Conservation (phyloP, 2,329 filamentous ascomycete genomes). For the Trichoderma polysporum region DNA sequence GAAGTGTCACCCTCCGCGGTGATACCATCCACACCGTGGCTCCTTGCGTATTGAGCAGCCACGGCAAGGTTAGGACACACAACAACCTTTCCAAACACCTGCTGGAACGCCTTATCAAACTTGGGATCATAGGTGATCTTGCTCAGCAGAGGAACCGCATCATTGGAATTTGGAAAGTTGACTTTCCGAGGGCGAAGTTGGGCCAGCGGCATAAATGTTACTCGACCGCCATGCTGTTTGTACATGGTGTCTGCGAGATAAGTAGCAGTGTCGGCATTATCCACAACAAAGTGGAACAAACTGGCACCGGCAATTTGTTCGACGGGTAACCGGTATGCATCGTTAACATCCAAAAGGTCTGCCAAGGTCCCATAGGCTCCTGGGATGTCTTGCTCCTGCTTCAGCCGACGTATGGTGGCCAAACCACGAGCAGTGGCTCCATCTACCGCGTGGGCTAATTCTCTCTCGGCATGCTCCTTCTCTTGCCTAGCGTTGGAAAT, state of each 20-base stretch:
- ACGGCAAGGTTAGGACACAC: conserved; percentile 88
- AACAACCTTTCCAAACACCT: conserved; percentile 94
- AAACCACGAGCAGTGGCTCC: conserved; percentile 82
- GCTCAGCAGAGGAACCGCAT: conserved; percentile 82
- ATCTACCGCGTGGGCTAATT: conserved; percentile 83
- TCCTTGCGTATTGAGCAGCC: conserved; percentile 87
- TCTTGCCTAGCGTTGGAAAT: conserved; percentile 75
- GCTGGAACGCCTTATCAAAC: conserved; percentile 84
- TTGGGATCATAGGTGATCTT: conserved; percentile 76
- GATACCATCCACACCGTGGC: conserved; percentile 87
- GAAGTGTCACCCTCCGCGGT: conserved; percentile 93
- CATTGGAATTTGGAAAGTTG: conserved; percentile 80
- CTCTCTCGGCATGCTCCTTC: conserved; percentile 72
- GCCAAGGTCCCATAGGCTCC: conserved; percentile 92
- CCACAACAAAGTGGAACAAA: conserved; percentile 94
- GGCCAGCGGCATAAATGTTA: conserved; percentile 94
- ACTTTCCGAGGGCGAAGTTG: conserved; percentile 68
- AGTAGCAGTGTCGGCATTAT: conserved; percentile 84
- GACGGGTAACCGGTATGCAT: conserved; percentile 82
- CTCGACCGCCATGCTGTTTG: conserved; percentile 74
- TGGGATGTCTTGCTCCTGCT: conserved; percentile 72
- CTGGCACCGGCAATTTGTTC: conserved; percentile 92
- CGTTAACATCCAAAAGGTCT: conserved; percentile 84
- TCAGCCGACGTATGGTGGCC: conserved; percentile 80
- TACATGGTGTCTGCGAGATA: conserved; percentile 77